These are phyloP conservation scores for Diutina ranongensis DNA, from an alignment of 1,139 yeast species.

Conservation along the genomic window DNA sequence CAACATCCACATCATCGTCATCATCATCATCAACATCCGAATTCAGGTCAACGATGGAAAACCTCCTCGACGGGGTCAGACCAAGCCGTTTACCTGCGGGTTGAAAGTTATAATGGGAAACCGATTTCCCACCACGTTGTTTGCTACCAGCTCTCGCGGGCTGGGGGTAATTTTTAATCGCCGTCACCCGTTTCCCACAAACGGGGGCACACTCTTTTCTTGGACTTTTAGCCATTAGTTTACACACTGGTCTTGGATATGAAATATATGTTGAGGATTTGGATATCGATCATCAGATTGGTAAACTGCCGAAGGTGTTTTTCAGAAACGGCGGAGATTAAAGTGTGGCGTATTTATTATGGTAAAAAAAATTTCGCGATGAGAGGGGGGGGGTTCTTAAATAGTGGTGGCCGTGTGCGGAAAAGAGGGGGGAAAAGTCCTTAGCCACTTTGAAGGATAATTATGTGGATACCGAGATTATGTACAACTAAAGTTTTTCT, in stretches of 20 bases:
- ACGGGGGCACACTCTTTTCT: slow-evolving; percentile 6
- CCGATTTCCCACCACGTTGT: not conserved
- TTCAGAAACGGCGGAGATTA: not conserved
- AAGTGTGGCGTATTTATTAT: not conserved
- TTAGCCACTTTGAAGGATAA: no score
- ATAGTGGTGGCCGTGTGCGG: not conserved
- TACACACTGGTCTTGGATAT: slow-evolving; percentile 5
- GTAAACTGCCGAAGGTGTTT: not conserved
- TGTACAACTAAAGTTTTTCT: no score
- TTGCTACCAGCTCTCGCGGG: not conserved
- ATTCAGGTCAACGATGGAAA: not conserved
- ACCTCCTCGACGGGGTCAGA: not conserved
- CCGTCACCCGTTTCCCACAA: not conserved
- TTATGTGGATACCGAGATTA: no score
- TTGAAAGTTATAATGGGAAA: not conserved
- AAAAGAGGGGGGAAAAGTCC: not conserved
- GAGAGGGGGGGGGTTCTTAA: slow-evolving; percentile 1
- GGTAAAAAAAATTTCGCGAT: slow-evolving; percentile 4
- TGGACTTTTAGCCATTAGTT: slow-evolving; percentile 5
- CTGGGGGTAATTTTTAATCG: not conserved
- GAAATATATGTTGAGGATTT: slow-evolving; percentile 3
- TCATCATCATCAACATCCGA: slow-evolving; percentile 3
- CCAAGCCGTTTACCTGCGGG: slow-evolving; percentile 3
- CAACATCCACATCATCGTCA: not conserved
- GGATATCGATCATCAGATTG: slow-evolving; percentile 1